Evolutionary conservation across 1,139 yeast species (phyloP).

Genomic region (Geotrichum aggregatum): DNA sequence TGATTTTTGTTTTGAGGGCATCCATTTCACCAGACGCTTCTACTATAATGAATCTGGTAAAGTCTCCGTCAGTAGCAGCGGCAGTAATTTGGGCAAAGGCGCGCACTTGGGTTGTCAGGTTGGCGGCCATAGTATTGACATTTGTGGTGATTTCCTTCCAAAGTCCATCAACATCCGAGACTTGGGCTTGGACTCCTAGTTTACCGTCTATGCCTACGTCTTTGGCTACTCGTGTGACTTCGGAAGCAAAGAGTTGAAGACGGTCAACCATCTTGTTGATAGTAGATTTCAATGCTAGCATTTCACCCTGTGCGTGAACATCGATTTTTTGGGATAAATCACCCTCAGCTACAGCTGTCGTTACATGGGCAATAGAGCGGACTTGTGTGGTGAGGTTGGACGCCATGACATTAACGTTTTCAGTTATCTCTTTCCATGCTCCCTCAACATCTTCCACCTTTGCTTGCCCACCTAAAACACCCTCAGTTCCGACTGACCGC

Average conservation of each 20-base stretch:
- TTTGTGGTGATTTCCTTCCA: constrained; percentile 94
- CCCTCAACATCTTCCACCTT: constrained; percentile 91
- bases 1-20: constrained; percentile 82
- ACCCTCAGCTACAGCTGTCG: constrained; percentile 91
- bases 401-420: constrained; percentile 86
- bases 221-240: constrained; percentile 83
- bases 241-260: constrained; percentile 79
- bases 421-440: constrained; percentile 89
- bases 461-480: constrained; percentile 87
- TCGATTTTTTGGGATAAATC: constrained; percentile 82
- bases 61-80: constrained; percentile 91
- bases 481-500: constrained; percentile 84
- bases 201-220: constrained; percentile 93
- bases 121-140: constrained; percentile 89
- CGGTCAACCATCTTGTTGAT: constrained; percentile 91
- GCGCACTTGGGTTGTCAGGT: constrained; percentile 84
- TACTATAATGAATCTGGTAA: constrained; percentile 82
- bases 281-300: constrained; percentile 68
- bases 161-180: constrained; percentile 81
- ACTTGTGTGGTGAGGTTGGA: constrained; percentile 84
- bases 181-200: constrained; percentile 87
- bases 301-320: constrained; percentile 86
- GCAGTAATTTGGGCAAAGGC: constrained; percentile 93
- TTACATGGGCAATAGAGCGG: constrained; percentile 83
- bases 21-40: constrained; percentile 94